Base-by-base conservation (phyloP, 2,329 filamentous ascomycete species). In the Penicillium psychrosexuale region DNA sequence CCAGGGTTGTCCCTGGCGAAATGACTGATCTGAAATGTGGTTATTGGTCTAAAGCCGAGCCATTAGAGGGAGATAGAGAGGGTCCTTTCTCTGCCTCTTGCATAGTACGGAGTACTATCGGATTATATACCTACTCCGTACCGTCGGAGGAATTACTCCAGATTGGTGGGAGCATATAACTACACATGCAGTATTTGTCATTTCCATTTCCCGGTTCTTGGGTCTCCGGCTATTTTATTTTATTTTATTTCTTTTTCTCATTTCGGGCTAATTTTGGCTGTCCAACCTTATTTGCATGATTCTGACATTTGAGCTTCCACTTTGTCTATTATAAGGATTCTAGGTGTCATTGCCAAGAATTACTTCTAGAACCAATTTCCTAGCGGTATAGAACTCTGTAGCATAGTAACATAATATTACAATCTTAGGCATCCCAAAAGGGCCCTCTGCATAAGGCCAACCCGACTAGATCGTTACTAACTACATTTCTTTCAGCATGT, bases 201-300 rank as follows among this genome's bases (percentile, higher is more conserved):
- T 44, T 42, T 49, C 13, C 37, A 31, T 39, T 47, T 52, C 53
- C 47, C 43, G 42, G 53, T 52, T 13, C 40, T 40, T 46, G 47
- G 52, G 38, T 36, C 27, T 5, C 17, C 37, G 27, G 17, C 9
- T 39, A 28, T 5, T 24, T 40, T 30, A 8, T n/a, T 34, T 17
- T 33, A 22, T 22, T 2, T 15, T 22, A 43, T 27, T 28, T n/a
- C 8, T 31, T 46, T 5, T 17, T 24, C 19, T 24, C 5, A 30
- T 30, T 27, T 8, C 3, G 19, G 3, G 24, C 17, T 28, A 45
- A 45, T 15, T 45, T 45, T 31, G 28, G 0, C 28, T 45, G 40
- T 34, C 3, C 12, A 51, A 46, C 40, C 33, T 51, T 37, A 51
- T 51, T 44, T 42, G 30, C 17, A 45, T 45, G 24, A 22, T 13